Conservation (phyloP, 371 early-diverging fungal species). For the Nematocida sp. region DNA sequence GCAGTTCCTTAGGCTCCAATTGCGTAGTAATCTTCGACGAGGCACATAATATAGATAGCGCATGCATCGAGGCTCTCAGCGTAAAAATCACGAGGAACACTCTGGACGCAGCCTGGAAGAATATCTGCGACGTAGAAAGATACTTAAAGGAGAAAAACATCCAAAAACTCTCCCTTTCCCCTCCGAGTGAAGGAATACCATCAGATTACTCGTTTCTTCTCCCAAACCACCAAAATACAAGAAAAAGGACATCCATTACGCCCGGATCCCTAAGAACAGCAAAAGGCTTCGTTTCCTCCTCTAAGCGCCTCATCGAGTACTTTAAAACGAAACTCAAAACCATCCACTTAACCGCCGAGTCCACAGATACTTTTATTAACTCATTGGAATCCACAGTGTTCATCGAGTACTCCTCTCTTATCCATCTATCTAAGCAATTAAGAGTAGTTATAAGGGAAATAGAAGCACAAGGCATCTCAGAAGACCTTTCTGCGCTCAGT, state of each 20-base stretch:
- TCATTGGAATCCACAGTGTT: conserved; percentile 74
- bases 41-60: conserved; percentile 92
- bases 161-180: background rate
- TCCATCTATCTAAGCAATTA: conserved; percentile 73
- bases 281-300: conserved; percentile 89
- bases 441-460: conserved; percentile 69
- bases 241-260: conserved; percentile 65
- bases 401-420: conserved; percentile 60
- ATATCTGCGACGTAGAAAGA: background rate
- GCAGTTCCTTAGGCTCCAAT: conserved; percentile 78
- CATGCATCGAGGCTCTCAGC: conserved; percentile 88
- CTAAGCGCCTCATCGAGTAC: conserved; percentile 92
- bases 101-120: conserved; percentile 79
- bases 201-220: conserved; percentile 19
- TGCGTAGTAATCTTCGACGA: conserved; percentile 97
- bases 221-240: background rate
- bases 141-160: background rate
- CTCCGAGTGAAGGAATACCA: conserved; percentile 17
- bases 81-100: conserved; percentile 81
- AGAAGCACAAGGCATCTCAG: conserved; percentile 75
- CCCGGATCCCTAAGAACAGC: conserved; percentile 95
- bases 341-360: conserved; percentile 91
- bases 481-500: conserved; percentile 75
- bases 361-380: conserved; percentile 80
- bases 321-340: conserved; percentile 92